phyloP scores from a whole-genome alignment of 225 moss, liverwort and hornwort species.

The Pleurozium schreberi region DNA sequence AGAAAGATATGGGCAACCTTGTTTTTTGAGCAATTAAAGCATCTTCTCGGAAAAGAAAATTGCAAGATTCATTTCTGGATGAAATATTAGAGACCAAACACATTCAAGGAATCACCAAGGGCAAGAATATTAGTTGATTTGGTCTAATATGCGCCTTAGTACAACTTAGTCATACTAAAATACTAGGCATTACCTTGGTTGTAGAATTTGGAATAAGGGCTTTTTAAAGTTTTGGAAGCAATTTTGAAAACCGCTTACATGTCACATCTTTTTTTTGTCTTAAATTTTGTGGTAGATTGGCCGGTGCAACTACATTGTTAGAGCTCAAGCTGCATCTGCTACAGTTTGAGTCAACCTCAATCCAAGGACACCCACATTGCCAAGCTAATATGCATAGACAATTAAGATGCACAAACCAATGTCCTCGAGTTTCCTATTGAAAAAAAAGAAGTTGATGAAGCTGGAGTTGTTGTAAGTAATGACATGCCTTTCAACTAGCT shows the following conservation, averaged over 20 bases:
- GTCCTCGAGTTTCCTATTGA: not conserved
- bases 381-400: not conserved
- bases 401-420: not conserved
- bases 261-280: not conserved
- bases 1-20: too few species aligned
- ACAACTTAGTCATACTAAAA: not conserved
- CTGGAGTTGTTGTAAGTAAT: not conserved
- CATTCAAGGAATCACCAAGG: not conserved
- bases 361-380: rapidly evolving
- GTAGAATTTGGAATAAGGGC: not conserved
- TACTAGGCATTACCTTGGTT: not conserved
- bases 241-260: not conserved
- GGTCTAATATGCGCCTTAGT: rapidly evolving
- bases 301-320: not conserved
- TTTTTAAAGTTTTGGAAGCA: not conserved
- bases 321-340: not conserved
- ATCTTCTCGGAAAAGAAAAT: too few species aligned
- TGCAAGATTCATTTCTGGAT: too few species aligned
- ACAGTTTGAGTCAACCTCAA: not conserved
- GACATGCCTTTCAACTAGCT: not conserved
- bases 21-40: too few species aligned
- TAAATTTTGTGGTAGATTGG: not conserved
- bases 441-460: not conserved
- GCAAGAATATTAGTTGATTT: not conserved
- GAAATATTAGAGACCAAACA: too few species aligned